Conservation (phyloP, 495 filamentous ascomycete genomes). For the Thozetella sp. region DNA sequence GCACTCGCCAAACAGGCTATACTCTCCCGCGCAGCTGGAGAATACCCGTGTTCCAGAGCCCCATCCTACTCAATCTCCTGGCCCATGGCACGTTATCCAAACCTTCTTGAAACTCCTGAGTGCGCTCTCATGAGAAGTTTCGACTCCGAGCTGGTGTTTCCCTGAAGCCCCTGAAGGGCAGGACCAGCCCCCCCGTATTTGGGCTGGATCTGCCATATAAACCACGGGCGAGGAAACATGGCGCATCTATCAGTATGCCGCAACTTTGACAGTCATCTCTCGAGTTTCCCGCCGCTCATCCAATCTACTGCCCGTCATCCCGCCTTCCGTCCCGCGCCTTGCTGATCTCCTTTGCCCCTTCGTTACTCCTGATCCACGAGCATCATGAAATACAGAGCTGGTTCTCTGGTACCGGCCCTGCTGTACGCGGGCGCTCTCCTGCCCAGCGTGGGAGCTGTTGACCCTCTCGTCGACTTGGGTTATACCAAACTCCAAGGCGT, state of each 20-base stretch:
- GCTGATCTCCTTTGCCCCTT: background rate
- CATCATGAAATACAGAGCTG: constrained; percentile 1
- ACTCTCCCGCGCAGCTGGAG: background rate
- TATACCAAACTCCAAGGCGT: constrained; percentile 13
- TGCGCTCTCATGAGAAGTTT: background rate
- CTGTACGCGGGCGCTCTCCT: background rate
- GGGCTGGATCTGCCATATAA: background rate
- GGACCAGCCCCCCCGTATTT: background rate
- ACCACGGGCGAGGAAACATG: background rate
- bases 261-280: background rate
- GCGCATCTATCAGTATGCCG: background rate
- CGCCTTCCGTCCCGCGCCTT: background rate
- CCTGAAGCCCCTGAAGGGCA: background rate
- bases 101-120: background rate
- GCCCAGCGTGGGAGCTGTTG: background rate
- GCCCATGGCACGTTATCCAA: background rate
- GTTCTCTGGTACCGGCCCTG: background rate
- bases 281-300: background rate
- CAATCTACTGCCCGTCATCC: background rate
- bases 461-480: constrained; percentile 12
- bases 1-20: background rate
- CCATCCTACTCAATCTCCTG: background rate
- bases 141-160: background rate
- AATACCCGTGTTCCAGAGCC: constrained; percentile 2
- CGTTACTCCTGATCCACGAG: background rate